phyloP scores from a whole-genome alignment of 2,329 filamentous ascomycete species.

The Penicillium corylophilum region DNA sequence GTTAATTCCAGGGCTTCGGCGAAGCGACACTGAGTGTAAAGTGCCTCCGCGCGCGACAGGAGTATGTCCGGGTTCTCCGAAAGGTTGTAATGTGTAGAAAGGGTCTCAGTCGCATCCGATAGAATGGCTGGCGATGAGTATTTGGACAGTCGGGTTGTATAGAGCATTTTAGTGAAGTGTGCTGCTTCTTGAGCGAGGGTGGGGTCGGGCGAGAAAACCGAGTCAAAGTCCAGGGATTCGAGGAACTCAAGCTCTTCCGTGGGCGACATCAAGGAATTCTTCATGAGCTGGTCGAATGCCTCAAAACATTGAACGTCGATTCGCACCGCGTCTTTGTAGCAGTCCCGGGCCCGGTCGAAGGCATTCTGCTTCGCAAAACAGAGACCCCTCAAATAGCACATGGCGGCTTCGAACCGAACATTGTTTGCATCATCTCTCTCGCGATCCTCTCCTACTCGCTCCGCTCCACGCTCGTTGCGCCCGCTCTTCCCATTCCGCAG shows the following conservation, averaged over 20 bases:
- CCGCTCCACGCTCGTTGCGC: constrained; percentile 54
- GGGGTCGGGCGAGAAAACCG: constrained; percentile 66
- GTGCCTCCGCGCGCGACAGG: constrained; percentile 81
- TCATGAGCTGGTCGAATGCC: constrained; percentile 96
- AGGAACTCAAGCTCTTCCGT: constrained; percentile 89
- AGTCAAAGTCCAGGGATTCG: constrained; percentile 85
- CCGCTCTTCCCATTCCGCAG: constrained; percentile 48
- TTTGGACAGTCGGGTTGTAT: constrained; percentile 92
- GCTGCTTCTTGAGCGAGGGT: constrained; percentile 79
- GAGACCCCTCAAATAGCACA: constrained; percentile 91
- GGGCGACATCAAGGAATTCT: constrained; percentile 86
- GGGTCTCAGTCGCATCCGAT: constrained; percentile 79
- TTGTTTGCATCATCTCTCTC: constrained; percentile 70
- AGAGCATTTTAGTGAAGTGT: constrained; percentile 92
- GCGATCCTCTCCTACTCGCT: constrained; percentile 58
- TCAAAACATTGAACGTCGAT: constrained; percentile 99
- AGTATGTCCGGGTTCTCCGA: constrained; percentile 84
- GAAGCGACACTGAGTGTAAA: constrained; percentile 94
- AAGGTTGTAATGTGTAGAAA: constrained; percentile 91
- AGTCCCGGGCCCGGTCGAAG: constrained; percentile 95
- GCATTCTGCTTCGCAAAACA: constrained; percentile 97
- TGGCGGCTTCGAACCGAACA: constrained; percentile 87
- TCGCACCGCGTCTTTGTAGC: constrained; percentile 94
- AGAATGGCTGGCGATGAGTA: constrained; percentile 86
- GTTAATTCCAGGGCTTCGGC: constrained; percentile 82